A percentile compares a stretch with the other conserved stretches of the same genome.
These are phyloP conservation scores for Ogataea ramenticola DNA, from an alignment of 805 yeast species.

Conservation along the genomic window DNA sequence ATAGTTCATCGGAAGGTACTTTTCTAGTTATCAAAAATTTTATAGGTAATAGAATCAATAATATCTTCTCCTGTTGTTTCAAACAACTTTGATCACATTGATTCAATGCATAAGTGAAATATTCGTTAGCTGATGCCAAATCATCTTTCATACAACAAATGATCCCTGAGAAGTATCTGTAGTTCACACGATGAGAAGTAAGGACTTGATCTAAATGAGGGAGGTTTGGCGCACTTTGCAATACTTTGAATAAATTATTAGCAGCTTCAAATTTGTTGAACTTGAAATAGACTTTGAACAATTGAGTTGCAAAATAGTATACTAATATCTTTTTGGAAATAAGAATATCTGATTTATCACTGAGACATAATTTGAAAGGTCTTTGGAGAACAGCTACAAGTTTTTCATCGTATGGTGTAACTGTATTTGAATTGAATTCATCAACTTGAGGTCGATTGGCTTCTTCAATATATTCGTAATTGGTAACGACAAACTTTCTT, in stretches of 20 bases:
- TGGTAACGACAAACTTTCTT: slow-evolving; percentile 6
- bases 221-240: slow-evolving; percentile 46
- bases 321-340: slow-evolving; percentile 54
- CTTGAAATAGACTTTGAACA: slow-evolving; percentile 63
- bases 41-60: slow-evolving; percentile 59
- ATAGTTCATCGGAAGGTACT: slow-evolving; percentile 37
- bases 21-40: slow-evolving; percentile 40
- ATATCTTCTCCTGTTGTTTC: slow-evolving; percentile 37
- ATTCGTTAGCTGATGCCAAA: slow-evolving; percentile 40
- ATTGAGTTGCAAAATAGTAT: slow-evolving; percentile 61
- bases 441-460: neutral
- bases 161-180: slow-evolving; percentile 63
- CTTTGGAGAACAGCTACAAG: slow-evolving; percentile 43
- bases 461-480: neutral
- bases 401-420: slow-evolving; percentile 16
- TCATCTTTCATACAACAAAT: slow-evolving; percentile 61
- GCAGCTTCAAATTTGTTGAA: slow-evolving; percentile 66
- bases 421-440: neutral
- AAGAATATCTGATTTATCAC: slow-evolving; percentile 60
- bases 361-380: slow-evolving; percentile 69
- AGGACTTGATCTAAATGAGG: slow-evolving; percentile 41
- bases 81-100: slow-evolving; percentile 21
- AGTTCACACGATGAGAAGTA: slow-evolving; percentile 50
- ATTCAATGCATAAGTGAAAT: slow-evolving; percentile 44
- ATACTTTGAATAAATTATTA: slow-evolving; percentile 63